Base-by-base conservation (phyloP, 805 yeast species). In the Komagataella mondaviorum region DNA sequence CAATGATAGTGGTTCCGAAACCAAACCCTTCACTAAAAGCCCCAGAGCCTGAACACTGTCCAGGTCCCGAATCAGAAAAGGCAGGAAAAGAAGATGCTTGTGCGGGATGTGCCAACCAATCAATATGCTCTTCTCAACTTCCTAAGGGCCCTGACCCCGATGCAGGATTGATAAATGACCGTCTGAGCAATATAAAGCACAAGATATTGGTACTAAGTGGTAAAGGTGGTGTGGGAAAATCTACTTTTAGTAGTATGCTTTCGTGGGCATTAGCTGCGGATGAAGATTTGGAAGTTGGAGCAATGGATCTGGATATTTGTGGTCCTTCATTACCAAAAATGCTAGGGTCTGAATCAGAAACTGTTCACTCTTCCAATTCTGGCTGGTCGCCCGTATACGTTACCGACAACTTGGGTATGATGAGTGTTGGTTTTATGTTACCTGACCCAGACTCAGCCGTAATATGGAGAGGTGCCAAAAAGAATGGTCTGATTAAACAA, bases 351-450 rank as follows among this genome's bases (percentile, higher is more conserved):
- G 83, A 80, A 55, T 85, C 87, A 20, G 97, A 90, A 61, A 75
- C 81, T 24, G 76, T 93, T 2, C 98, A 93, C 66, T 82, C 88
- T 53, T 88, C 97, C 0, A 88, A 83, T 59, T 76, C 88, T 0
- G 99, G 99, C 0, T 89, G 96, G 96, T 81, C 95, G 0, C 99
- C 99, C 0, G 96, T 93, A 1, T 93, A 93, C 60, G 95, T 90
- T 0, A 87, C 90, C 8, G 99, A 93, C 61, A 93, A 93, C 65
- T 70, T 93, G 54, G 98, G 97, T 0, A 79, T 93, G 70, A 89
- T 93, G 93, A 85, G 96, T 49, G 91, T 93, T 49, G 95, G 90
- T 46, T 93, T 85, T 63, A 86, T 91, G 95, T 74, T 91, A 45
- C 99, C 98, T 1, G 88, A 87, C 61, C 81, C 81, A 30, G 97